These are phyloP conservation scores for Hyphopichia fennica DNA, from an alignment of 1,139 yeast species.

Conservation along the genomic window DNA sequence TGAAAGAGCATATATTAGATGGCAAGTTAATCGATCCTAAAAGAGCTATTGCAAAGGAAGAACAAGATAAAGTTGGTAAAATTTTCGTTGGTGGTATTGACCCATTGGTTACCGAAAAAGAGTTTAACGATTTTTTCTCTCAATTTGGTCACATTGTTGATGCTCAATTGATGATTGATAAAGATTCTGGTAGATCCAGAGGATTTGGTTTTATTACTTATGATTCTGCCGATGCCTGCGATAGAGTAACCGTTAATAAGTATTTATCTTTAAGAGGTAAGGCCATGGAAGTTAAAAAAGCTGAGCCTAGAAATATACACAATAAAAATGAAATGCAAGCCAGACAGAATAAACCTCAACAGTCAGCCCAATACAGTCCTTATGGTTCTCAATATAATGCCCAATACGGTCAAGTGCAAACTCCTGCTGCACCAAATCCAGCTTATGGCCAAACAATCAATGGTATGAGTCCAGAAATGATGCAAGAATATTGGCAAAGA, in stretches of 20 bases:
- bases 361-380: conserved; percentile 33
- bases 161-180: conserved; percentile 96
- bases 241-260: conserved; percentile 81
- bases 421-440: conserved; percentile 4
- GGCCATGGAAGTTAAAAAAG: conserved; percentile 93
- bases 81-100: conserved; percentile 98
- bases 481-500: conserved; percentile 85
- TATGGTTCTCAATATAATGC: conserved; percentile 28
- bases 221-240: conserved; percentile 95
- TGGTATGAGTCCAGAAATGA: conserved; percentile 78
- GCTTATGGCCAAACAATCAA: conserved; percentile 33
- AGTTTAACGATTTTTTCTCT: conserved; percentile 83
- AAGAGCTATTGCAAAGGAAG: conserved; percentile 97
- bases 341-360: conserved; percentile 40
- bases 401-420: conserved; percentile 24
- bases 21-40: conserved; percentile 98
- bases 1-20: conserved; percentile 86
- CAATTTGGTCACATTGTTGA: conserved; percentile 93
- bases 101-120: conserved; percentile 90
- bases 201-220: conserved; percentile 98
- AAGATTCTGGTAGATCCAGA: conserved; percentile 95
- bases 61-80: conserved; percentile 96
- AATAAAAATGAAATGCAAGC: conserved; percentile 38
- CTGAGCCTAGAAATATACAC: conserved; percentile 82
- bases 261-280: conserved; percentile 83